phyloP scores from a whole-genome alignment of 805 yeast genomes.

The Nakazawaea siamensis region DNA sequence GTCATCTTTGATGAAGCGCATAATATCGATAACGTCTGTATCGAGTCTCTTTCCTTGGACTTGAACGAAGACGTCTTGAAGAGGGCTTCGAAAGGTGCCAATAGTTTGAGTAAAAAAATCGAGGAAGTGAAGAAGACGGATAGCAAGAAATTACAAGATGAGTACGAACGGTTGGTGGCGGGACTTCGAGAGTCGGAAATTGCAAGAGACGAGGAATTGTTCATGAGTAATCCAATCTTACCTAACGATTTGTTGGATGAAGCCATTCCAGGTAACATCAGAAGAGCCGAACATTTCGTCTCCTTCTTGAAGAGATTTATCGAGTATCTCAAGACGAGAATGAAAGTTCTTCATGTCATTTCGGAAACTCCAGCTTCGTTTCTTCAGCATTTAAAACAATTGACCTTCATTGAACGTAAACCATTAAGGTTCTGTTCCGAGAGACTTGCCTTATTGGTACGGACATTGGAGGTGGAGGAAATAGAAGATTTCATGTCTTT shows the following conservation, averaged over 20 bases:
- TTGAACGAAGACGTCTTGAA: slow-evolving; percentile 84
- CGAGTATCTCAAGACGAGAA: slow-evolving; percentile 90
- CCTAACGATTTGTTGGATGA: slow-evolving; percentile 82
- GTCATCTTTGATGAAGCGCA: slow-evolving; percentile 98
- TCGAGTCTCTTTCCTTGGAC: slow-evolving; percentile 88
- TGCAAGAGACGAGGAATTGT: slow-evolving; percentile 51
- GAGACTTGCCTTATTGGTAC: slow-evolving; percentile 75
- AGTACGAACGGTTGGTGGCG: slow-evolving; percentile 83
- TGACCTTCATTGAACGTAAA: slow-evolving; percentile 87
- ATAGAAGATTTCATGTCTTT: slow-evolving; percentile 89
- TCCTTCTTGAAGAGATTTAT: slow-evolving; percentile 88
- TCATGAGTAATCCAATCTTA: slow-evolving; percentile 81
- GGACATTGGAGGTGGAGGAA: slow-evolving; percentile 81
- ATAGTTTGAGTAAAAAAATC: slow-evolving; percentile 68
- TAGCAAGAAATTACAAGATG: slow-evolving; percentile 76
- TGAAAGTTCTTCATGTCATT: slow-evolving; percentile 95
- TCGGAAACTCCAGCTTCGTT: slow-evolving; percentile 97
- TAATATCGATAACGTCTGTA: slow-evolving; percentile 97
- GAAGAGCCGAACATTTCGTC: slow-evolving; percentile 95
- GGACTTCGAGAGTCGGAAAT: slow-evolving; percentile 82
- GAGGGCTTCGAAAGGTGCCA: slow-evolving; percentile 83
- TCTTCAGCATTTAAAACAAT: slow-evolving; percentile 83
- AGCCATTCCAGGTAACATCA: slow-evolving; percentile 94
- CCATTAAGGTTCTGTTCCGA: slow-evolving; percentile 92
- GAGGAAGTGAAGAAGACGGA: slow-evolving; percentile 79